These are phyloP conservation scores for Symbiodinium natans DNA, from an alignment of 73 alveolate species.

Conservation along the genomic window DNA sequence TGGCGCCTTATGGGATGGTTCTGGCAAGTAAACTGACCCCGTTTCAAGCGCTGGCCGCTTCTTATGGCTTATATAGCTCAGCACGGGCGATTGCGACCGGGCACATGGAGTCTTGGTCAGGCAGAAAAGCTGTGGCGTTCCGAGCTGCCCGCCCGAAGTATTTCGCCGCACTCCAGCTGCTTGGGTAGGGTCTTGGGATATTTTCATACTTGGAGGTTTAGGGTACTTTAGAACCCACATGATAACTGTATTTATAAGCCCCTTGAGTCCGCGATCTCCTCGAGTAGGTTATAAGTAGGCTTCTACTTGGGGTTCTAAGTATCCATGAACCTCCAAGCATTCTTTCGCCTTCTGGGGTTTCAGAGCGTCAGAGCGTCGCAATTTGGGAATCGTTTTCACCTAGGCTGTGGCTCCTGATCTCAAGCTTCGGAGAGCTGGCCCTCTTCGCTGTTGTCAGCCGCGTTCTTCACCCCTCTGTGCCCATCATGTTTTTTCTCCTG, in stretches of 20 bases:
- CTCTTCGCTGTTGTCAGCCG: not conserved
- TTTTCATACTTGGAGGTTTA: too few species aligned
- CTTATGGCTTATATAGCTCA: not conserved
- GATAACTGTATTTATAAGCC: too few species aligned
- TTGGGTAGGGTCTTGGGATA: too few species aligned
- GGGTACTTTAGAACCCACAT: too few species aligned
- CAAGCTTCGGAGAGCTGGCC: not conserved
- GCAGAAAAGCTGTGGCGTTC: not conserved
- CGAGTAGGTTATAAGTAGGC: too few species aligned
- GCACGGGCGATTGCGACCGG: not conserved
- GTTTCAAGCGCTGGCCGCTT: not conserved
- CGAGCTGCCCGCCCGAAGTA: not conserved
- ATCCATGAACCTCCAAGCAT: too few species aligned
- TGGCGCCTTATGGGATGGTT: not conserved
- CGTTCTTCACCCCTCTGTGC: not conserved
- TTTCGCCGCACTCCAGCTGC: not conserved
- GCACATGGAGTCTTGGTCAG: not conserved
- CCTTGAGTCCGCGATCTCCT: too few species aligned
- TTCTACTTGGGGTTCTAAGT: too few species aligned
- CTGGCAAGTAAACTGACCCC: not conserved
- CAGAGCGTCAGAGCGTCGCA: too few species aligned
- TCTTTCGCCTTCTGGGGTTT: too few species aligned
- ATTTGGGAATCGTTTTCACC: too few species aligned
- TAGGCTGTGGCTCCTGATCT: not conserved
- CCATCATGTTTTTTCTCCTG: not conserved